Evolutionary conservation across 2,329 filamentous ascomycete species (phyloP).

Genomic region (Parasarocladium wereldwijsianum): DNA sequence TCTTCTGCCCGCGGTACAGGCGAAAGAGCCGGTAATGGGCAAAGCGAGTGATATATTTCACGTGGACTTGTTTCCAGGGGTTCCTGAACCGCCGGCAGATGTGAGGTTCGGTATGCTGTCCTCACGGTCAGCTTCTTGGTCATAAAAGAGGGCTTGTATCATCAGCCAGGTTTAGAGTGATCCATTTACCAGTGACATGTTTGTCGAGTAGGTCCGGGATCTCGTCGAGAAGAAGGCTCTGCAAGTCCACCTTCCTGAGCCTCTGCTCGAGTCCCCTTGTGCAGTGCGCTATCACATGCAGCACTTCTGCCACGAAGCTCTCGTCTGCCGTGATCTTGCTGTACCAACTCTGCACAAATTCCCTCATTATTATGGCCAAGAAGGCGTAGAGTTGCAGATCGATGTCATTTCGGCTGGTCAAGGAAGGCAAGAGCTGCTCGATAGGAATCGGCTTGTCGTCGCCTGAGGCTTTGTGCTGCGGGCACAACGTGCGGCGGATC

Average conservation of each 20-base stretch:
- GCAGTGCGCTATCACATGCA: constrained; percentile 85
- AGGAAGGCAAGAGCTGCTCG: constrained; percentile 70
- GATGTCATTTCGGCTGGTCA: constrained; percentile 89
- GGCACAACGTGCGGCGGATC: constrained; percentile 71
- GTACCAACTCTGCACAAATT: constrained; percentile 92
- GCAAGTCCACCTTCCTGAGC: constrained; percentile 66
- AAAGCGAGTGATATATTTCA: constrained; percentile 69
- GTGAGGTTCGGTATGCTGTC: constrained; percentile 59
- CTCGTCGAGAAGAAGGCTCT: constrained; percentile 74
- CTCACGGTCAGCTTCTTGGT: too few species aligned
- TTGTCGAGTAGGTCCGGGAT: constrained; percentile 66
- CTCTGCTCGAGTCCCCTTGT: constrained; percentile 79
- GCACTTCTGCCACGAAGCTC: constrained; percentile 71
- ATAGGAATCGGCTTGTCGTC: constrained; percentile 45
- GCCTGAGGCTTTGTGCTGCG: constrained; percentile 38
- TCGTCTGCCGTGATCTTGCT: constrained; percentile 82
- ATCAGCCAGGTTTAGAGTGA: too few species aligned
- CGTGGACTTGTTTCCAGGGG: constrained; percentile 48
- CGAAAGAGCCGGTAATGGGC: constrained; percentile 65
- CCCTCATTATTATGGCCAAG: constrained; percentile 75
- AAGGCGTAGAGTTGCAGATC: constrained; percentile 89
- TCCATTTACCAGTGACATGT: constrained; percentile 67
- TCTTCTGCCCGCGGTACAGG: constrained; percentile 52
- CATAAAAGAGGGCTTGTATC: too few species aligned
- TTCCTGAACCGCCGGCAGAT: constrained; percentile 38